Percentiles rank a stretch among this genome's conserved stretches.
Conservation (phyloP, 1,139 yeast genomes). For the Blastobotrys malaysiensis region DNA sequence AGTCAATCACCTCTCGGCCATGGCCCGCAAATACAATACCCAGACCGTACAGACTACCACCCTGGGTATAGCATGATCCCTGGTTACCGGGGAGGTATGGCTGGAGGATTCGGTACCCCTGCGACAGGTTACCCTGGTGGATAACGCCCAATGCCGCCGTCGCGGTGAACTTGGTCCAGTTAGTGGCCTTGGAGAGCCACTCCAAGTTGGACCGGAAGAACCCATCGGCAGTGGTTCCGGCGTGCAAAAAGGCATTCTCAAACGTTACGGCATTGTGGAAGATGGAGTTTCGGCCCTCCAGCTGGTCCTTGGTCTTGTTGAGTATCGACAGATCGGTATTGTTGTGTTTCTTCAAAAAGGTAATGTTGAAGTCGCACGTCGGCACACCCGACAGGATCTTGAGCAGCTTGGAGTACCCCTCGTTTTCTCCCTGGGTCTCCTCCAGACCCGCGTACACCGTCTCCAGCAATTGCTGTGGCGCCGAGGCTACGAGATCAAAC, state of each 20-base stretch:
- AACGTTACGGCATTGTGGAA: conserved; percentile 96
- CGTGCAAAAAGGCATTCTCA: conserved; percentile 90
- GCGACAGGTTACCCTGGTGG: conserved; percentile 89
- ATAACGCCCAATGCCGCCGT: conserved; percentile 98
- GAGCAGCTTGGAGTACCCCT: conserved; percentile 44
- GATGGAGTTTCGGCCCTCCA: conserved; percentile 90
- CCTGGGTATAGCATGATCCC: conserved; percentile 68
- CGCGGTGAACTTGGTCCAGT: conserved; percentile 97
- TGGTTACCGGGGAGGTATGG: conserved; percentile 89
- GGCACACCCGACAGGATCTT: conserved; percentile 87
- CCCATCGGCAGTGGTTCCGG: conserved; percentile 94
- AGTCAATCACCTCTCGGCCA: conserved; percentile 82
- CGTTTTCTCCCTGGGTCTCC: conserved; percentile 33
- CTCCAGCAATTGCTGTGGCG: conserved; percentile 84
- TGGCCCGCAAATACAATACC: conserved; percentile 96
- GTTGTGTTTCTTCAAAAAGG: conserved; percentile 81
- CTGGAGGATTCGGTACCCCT: conserved; percentile 79
- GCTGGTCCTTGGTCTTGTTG: conserved; percentile 69
- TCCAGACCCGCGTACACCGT: conserved; percentile 38
- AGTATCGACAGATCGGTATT: conserved; percentile 80
- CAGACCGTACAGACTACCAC: conserved; percentile 91
- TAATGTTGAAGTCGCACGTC: conserved; percentile 86
- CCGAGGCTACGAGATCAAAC: conserved; percentile 86
- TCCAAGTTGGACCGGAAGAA: conserved; percentile 87
- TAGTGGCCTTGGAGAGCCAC: conserved; percentile 95